Base-by-base conservation (phyloP, 352 stramenopile genomes). In the Globisporangium uncinulatum region DNA sequence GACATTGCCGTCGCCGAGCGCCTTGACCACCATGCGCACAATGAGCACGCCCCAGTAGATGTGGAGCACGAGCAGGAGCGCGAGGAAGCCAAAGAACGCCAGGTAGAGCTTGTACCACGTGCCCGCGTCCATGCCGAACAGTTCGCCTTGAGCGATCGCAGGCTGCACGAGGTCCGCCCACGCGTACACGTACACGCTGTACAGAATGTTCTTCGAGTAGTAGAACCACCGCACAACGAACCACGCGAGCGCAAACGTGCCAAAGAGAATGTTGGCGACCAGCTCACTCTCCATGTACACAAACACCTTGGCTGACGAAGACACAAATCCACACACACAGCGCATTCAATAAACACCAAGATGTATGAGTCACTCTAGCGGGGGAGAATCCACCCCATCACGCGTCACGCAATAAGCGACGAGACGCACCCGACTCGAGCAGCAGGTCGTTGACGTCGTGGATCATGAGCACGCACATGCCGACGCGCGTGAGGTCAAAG, bases 281-380 rank as follows among this genome's bases (percentile, higher is more conserved):
- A 67, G 60, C 59, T 89, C 77, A 65, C 66, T 82, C 59, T 87
- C 74, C 44, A 89, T 56, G 58, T 88, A 92, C 31, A 92, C 73
- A 62, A 89, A 89, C 45, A 89, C 59, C 73, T 92, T 92, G 58
- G 82, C 82, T 86, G 50, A n/a, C n/a, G n/a, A n/a, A n/a, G n/a
- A n/a, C 10, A 15, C 34, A 13, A 24, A 41, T 14, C 36, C 44
- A 54, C 14, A 15, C 34, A 24, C 20, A 44, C 15, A 58, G 10
- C 19, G 11, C 32, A 54, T 31, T 4, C 4, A n/a, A 34, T 32
- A 62, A 53, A 54, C 11, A 51, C 36, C 9, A 62, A 21, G 24
- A 29, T 29, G 24, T 29, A 4, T 29, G 24, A 29, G 24, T 29
- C 24, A 29, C 24, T 29, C 24, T 1, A 29, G 24, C 24, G 4